These are phyloP conservation scores for Exophiala sp. DNA, from an alignment of 2,329 filamentous ascomycete species.

Conservation along the genomic window DNA sequence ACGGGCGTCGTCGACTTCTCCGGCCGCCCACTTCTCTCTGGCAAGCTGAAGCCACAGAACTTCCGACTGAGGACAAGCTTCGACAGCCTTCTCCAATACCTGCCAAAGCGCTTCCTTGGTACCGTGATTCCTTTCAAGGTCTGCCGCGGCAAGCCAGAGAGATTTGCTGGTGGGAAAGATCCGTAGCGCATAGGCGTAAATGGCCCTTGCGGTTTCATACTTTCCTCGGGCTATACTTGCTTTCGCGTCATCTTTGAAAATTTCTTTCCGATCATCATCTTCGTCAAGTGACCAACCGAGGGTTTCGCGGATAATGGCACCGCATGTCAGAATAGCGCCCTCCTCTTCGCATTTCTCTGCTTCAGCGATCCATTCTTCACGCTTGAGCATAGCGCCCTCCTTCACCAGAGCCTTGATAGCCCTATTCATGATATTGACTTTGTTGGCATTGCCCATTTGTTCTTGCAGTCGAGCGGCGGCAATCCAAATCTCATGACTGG, in stretches of 20 bases:
- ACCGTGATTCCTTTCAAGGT: conserved; percentile 85
- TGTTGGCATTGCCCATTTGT: conserved; percentile 75
- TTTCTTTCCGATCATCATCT: conserved; percentile 91
- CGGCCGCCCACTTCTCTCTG: conserved; percentile 86
- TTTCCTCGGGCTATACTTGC: conserved; percentile 71
- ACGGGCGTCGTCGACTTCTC: conserved; percentile 79
- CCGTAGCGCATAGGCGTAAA: conserved; percentile 83
- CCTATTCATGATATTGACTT: conserved; percentile 90
- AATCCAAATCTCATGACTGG: conserved; percentile 94
- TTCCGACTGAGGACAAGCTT: conserved; percentile 85
- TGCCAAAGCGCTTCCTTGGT: conserved; percentile 75
- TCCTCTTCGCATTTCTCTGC: conserved; percentile 94
- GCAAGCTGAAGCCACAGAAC: conserved; percentile 94
- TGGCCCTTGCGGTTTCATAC: conserved; percentile 86
- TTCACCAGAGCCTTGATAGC: conserved; percentile 81
- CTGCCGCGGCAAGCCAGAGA: conserved; percentile 83
- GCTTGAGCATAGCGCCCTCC: conserved; percentile 91
- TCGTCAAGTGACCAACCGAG: conserved; percentile 90
- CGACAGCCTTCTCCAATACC: conserved; percentile 85
- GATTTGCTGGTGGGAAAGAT: conserved; percentile 84
- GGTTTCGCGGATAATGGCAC: conserved; percentile 84
- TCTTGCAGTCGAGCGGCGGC: conserved; percentile 83
- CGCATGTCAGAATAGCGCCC: conserved; percentile 77
- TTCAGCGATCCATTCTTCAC: conserved; percentile 93
- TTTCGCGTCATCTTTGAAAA: conserved; percentile 91